These are phyloP conservation scores for Quercus ilex DNA, from an alignment of 306 rosid genomes.

Conservation along the genomic window DNA sequence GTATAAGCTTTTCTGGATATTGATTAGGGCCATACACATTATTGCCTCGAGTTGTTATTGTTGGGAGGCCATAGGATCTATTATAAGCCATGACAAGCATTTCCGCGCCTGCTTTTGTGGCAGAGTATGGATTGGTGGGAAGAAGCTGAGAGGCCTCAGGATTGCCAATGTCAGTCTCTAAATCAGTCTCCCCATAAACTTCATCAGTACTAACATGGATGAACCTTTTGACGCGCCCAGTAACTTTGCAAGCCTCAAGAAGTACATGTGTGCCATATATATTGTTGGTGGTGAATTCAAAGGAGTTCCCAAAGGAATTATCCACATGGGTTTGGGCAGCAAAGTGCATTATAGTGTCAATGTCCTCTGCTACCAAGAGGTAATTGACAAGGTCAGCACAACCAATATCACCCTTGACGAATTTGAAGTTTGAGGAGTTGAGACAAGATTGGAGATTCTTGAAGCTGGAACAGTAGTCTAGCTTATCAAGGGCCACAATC, in stretches of 20 bases:
- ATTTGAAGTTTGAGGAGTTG: conserved; percentile 80
- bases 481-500: conserved; percentile 90
- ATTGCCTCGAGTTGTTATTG: conserved; percentile 88
- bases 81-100: conserved; percentile 98
- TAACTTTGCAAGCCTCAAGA: conserved; percentile 87
- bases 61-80: conserved; percentile 80
- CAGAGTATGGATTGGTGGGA: conserved; percentile 91
- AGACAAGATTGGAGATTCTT: conserved; percentile 75
- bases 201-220: conserved; percentile 96
- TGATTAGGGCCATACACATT: conserved; percentile 92
- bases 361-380: conserved; percentile 73
- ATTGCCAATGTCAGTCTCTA: conserved; percentile 85
- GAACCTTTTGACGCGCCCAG: conserved; percentile 85
- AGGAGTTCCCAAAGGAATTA: conserved; percentile 85
- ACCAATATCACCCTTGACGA: conserved; percentile 88
- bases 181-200: conserved; percentile 92
- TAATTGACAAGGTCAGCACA: conserved; percentile 93
- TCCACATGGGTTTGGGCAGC: conserved; percentile 97
- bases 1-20: conserved; percentile 84
- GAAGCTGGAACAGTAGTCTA: conserved; percentile 84
- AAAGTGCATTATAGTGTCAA: conserved; percentile 91
- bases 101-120: conserved; percentile 93
- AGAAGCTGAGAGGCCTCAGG: conserved; percentile 93
- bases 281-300: conserved; percentile 93
- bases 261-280: conserved; percentile 91